Conservation (phyloP, 1,284 basidiomycete species). For the Apiotrichum veenhuisii region DNA sequence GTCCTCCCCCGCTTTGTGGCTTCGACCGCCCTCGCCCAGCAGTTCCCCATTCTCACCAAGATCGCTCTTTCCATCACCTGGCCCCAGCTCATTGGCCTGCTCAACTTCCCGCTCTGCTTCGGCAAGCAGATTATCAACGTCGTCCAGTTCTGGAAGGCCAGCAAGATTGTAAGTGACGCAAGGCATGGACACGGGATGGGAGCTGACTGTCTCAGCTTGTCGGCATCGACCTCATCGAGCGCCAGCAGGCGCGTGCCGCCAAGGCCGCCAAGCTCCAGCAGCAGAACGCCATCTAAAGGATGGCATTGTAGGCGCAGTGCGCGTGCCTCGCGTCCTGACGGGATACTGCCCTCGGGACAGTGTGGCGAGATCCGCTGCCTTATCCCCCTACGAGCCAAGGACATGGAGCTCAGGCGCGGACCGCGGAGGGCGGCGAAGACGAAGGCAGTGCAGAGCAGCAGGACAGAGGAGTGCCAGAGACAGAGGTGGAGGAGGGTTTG, state of each 20-base stretch:
- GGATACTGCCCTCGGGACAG: too few species aligned
- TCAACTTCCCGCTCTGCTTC: slow-evolving; percentile 69
- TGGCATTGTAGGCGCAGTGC: neutral
- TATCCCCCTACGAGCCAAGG: too few species aligned
- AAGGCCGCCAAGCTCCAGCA: slow-evolving; percentile 1
- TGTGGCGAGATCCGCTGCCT: too few species aligned
- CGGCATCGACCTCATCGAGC: slow-evolving; percentile 79
- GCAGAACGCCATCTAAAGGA: neutral
- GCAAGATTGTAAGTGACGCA: slow-evolving; percentile 73
- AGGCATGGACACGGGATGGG: neutral
- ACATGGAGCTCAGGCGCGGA: too few species aligned
- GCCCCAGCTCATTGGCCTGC: slow-evolving; percentile 68
- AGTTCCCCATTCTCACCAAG: slow-evolving; percentile 16
- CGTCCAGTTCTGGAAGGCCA: slow-evolving; percentile 98
- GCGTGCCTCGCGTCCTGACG: too few species aligned
- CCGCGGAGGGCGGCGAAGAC: too few species aligned
- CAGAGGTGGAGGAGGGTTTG: too few species aligned
- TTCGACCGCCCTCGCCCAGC: slow-evolving; percentile 26
- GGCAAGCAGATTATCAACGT: slow-evolving; percentile 92
- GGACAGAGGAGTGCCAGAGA: too few species aligned
- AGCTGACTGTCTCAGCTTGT: slow-evolving; percentile 55
- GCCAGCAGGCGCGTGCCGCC: slow-evolving; percentile 61
- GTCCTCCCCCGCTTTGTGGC: slow-evolving; percentile 30
- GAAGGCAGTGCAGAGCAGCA: too few species aligned
- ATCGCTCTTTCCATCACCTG: slow-evolving; percentile 58